Evolutionary conservation across 331 rosid genomes (phyloP), one percentile per base, ranked within the genome.

Genomic region (Pyracantha coccinea): DNA sequence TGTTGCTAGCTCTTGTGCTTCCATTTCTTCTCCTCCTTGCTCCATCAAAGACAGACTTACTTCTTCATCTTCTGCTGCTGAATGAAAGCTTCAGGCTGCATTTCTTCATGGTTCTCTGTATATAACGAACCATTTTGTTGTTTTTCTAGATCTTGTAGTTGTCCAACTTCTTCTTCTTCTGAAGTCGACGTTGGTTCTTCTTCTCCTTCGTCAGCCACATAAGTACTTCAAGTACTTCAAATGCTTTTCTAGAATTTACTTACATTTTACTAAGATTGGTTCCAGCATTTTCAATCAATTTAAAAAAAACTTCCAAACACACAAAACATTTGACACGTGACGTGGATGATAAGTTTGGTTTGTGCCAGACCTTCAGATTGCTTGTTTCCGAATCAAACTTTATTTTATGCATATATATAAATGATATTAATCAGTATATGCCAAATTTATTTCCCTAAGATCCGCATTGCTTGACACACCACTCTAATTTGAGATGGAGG

Each of bases 21-120:
- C 86, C 38, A 11, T 33, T 19, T 2, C 85, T 50, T 82, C 88
- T 21, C 63, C 66, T 15, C 71, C 52, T 74, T 25, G 77, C 28
- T 31, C 77, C 71, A 14, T 27, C 69, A 44, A 17, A 62, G 15
- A 7, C 1, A 10, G 4, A 70, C 20, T 6, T 57, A 60, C 61
- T 66, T 41, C 72, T 28, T 45, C 45, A 9, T 10, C 88, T 38
- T 59, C 71, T 10, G 25, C 64, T 32, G 20, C 75, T 67, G 7
- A 24, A 20, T 41, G 7, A 68, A 57, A 23, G 74, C 78, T 76
- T 69, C 41, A 35, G 17, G 15, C 47, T 41, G 47, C 57, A n/a
- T 20, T 15, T 33, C 65, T 21, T 23, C 61, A 52, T 17, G 58
- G 7, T 63, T 44, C 9, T 66, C 82, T 1, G 4, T 47, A 55